phyloP scores from a whole-genome alignment of 2,329 filamentous ascomycete genomes.

The Epichloe glyceriae region DNA sequence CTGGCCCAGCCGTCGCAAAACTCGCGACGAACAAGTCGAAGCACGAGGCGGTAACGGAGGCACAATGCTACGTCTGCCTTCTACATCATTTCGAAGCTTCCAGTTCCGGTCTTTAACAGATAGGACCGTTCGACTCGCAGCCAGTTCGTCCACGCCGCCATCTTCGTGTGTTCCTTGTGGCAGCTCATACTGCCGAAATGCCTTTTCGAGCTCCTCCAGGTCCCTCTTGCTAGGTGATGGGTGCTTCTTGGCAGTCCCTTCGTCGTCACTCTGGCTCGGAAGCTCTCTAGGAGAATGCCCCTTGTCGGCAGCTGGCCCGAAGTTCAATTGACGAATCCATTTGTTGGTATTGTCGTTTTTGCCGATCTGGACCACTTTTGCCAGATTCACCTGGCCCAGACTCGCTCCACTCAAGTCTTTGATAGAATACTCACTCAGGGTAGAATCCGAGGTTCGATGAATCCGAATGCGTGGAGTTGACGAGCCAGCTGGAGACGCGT shows the following conservation, averaged over 20 bases:
- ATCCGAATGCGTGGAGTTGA: conserved; percentile 24
- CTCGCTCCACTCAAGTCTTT: conserved; percentile 1
- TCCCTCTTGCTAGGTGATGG: conserved; percentile 31
- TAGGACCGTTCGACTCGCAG: conserved; percentile 7
- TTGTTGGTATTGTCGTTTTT: not conserved
- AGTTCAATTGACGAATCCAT: conserved; percentile 3
- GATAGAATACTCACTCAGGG: not conserved
- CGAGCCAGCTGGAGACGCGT: conserved; percentile 20
- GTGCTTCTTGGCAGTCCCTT: conserved; percentile 26
- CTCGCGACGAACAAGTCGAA: not conserved
- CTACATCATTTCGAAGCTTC: not conserved
- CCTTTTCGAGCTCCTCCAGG: conserved; percentile 24
- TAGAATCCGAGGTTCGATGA: not conserved
- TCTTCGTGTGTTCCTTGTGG: conserved; percentile 9
- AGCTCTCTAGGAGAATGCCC: not conserved
- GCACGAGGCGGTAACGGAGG: not conserved
- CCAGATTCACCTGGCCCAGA: conserved; percentile 6
- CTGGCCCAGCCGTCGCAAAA: not conserved
- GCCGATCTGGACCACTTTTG: conserved; percentile 6
- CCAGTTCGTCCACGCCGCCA: conserved; percentile 20
- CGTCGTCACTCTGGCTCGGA: not conserved
- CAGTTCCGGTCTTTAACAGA: conserved; percentile 17
- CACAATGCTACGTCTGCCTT: not conserved
- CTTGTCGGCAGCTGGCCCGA: not conserved
- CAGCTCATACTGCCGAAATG: conserved; percentile 20